Conservation (phyloP, 768 basidiomycete genomes). For the Termitomyces sp. region DNA sequence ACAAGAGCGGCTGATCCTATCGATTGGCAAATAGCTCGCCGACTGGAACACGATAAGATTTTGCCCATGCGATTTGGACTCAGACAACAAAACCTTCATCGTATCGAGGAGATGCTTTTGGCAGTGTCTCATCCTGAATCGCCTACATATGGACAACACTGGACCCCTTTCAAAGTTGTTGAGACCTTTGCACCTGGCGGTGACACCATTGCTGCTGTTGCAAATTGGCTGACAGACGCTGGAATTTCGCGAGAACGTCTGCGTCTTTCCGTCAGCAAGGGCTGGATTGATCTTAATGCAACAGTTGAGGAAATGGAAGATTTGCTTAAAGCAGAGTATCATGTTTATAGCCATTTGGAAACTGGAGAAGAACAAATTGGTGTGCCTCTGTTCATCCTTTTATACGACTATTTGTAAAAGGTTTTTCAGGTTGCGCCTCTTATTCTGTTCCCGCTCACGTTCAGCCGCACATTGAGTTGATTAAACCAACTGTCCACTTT, state of each 20-base stretch:
- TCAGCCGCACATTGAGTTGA: conserved; percentile 33
- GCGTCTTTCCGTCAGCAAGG: conserved; percentile 30
- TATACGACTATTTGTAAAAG: not conserved
- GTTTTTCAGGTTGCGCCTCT: conserved; percentile 26
- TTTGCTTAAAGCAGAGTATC: conserved; percentile 39
- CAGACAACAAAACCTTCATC: conserved; percentile 37
- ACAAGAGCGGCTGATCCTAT: conserved; percentile 20
- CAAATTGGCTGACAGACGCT: conserved; percentile 33
- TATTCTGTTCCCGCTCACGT: conserved; percentile 36
- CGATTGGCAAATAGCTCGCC: conserved; percentile 18
- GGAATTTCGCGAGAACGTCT: conserved; percentile 35
- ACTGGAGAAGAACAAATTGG: conserved; percentile 34
- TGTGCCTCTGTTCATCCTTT: not conserved
- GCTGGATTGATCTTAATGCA: conserved; percentile 36
- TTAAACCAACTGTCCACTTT: conserved; percentile 39
- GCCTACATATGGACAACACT: conserved; percentile 44
- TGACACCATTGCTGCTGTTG: conserved; percentile 35
- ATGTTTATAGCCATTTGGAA: conserved; percentile 34
- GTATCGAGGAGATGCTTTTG: conserved; percentile 38
- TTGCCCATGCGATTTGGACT: conserved; percentile 48
- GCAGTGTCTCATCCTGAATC: conserved; percentile 48
- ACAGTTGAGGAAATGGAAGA: conserved; percentile 36
- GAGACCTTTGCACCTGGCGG: conserved; percentile 38
- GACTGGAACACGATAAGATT: conserved; percentile 18
- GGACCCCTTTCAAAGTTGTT: conserved; percentile 35